Conservation (phyloP, 495 filamentous ascomycete species). For the Eremomyces bilateralis region DNA sequence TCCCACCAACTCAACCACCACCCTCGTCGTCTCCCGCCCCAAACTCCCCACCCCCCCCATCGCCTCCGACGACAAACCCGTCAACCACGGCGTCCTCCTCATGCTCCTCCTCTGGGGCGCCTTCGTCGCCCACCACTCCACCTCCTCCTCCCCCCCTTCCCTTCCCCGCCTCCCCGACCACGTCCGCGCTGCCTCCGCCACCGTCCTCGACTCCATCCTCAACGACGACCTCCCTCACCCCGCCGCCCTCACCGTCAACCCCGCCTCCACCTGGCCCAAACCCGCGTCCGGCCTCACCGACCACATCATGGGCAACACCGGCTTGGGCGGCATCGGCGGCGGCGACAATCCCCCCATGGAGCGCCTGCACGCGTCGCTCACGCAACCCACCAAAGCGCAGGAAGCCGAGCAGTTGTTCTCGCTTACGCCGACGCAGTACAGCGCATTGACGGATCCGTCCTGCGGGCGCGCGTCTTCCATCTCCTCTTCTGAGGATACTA, state of each 20-base stretch:
- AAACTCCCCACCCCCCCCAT: slow-evolving; percentile 6
- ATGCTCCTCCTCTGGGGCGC: slow-evolving; percentile 91
- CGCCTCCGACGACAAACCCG: slow-evolving; percentile 23
- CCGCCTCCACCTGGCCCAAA: too few species aligned
- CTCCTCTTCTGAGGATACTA: slow-evolving; percentile 15
- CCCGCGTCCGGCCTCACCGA: slow-evolving; percentile 29
- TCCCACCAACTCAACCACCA: slow-evolving; percentile 14
- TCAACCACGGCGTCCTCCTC: slow-evolving; percentile 19
- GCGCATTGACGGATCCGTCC: slow-evolving; percentile 53
- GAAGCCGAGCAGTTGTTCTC: slow-evolving; percentile 77
- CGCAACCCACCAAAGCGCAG: slow-evolving; percentile 60
- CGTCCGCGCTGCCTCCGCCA: slow-evolving; percentile 76
- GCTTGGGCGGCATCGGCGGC: too few species aligned
- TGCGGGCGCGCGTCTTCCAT: slow-evolving; percentile 30
- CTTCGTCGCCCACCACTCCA: slow-evolving; percentile 89
- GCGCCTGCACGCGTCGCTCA: slow-evolving; percentile 49
- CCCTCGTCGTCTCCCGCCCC: slow-evolving; percentile 20
- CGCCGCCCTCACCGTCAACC: slow-evolving; percentile 2
- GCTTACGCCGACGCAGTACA: slow-evolving; percentile 73
- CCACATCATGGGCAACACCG: not conserved
- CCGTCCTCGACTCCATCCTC: slow-evolving; percentile 71
- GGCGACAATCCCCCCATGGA: slow-evolving; percentile 30
- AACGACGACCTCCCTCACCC: slow-evolving; percentile 39
- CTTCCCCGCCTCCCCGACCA: slow-evolving; percentile 67
- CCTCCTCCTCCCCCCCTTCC: slow-evolving; percentile 36